phyloP scores from a whole-genome alignment of 2,329 filamentous ascomycete species.

The Chaetomium globosum region DNA sequence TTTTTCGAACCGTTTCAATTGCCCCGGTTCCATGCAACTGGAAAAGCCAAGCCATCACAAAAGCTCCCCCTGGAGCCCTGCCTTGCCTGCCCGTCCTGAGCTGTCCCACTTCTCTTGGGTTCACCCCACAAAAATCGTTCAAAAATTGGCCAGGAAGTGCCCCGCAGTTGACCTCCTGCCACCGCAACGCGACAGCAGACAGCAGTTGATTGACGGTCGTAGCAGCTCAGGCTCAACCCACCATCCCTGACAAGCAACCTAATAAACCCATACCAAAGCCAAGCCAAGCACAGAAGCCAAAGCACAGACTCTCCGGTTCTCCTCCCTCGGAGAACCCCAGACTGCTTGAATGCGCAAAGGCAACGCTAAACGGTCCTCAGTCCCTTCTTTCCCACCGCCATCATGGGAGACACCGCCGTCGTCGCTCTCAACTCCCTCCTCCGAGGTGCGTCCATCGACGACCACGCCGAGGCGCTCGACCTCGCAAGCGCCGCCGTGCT shows the following conservation, averaged over 20 bases:
- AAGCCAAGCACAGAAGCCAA: not conserved
- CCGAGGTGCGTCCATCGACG: constrained; percentile 59
- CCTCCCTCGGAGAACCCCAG: constrained; percentile 24
- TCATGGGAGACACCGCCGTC: constrained; percentile 51
- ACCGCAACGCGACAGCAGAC: constrained; percentile 8
- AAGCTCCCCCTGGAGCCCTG: not conserved
- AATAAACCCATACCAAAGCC: not conserved
- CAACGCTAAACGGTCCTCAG: constrained; percentile 22
- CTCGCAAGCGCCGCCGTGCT: constrained; percentile 64
- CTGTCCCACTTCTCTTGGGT: not conserved
- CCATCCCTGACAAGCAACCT: constrained; percentile 15
- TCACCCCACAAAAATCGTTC: constrained; percentile 31
- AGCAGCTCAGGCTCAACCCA: constrained; percentile 1
- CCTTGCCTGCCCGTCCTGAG: not conserved
- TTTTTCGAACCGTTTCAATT: not conserved
- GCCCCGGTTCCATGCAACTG: not conserved
- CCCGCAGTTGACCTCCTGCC: constrained; percentile 30
- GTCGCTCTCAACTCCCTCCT: constrained; percentile 58
- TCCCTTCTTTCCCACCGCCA: constrained; percentile 27
- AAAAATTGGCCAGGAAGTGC: constrained; percentile 31
- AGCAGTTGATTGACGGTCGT: not conserved
- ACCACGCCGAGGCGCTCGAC: constrained; percentile 74
- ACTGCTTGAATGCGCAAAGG: constrained; percentile 28
- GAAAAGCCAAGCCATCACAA: not conserved
- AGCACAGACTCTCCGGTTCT: constrained; percentile 19